Evolutionary conservation across 2,329 filamentous ascomycete genomes (phyloP).

Genomic region (Aspergillus latus): DNA sequence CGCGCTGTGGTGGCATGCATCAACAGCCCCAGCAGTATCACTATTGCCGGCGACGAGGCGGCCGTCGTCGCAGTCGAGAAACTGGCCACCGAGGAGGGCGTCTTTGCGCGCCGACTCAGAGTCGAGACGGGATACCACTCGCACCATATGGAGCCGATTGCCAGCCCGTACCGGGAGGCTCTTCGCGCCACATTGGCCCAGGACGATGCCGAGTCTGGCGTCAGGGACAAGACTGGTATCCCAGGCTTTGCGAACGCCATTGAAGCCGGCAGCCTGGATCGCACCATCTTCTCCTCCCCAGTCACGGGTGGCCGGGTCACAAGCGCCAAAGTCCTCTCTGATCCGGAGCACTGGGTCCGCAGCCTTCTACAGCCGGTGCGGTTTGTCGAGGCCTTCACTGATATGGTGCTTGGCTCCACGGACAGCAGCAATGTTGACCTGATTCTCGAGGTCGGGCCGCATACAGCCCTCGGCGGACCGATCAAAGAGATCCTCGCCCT

Average conservation of each 20-base stretch:
- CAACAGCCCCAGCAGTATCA: constrained; percentile 34
- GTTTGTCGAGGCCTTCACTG: neutral
- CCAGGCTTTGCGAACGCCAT: too few species aligned
- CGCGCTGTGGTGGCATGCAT: neutral
- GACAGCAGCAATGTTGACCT: neutral
- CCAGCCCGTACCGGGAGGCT: neutral
- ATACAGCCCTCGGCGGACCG: neutral
- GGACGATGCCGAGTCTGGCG: neutral
- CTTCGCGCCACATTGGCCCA: neutral
- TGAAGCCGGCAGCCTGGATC: too few species aligned
- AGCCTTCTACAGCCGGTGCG: neutral
- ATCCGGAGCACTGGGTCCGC: neutral
- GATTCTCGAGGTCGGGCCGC: neutral
- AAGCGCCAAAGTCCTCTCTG: neutral
- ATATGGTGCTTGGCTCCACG: neutral
- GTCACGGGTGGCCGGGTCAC: neutral
- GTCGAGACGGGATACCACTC: constrained; percentile 47
- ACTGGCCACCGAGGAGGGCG: constrained; percentile 31
- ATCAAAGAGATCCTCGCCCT: constrained; percentile 6
- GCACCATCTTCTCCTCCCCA: neutral
- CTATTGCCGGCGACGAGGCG: constrained; percentile 45
- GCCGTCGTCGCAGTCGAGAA: constrained; percentile 29
- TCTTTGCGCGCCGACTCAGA: constrained; percentile 42
- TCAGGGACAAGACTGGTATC: constrained; percentile 7
- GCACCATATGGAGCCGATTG: constrained; percentile 39